Evolutionary conservation across 257 asterid species (phyloP), one percentile per base, ranked within the genome.

Genomic region (Marsdenia floribunda): DNA sequence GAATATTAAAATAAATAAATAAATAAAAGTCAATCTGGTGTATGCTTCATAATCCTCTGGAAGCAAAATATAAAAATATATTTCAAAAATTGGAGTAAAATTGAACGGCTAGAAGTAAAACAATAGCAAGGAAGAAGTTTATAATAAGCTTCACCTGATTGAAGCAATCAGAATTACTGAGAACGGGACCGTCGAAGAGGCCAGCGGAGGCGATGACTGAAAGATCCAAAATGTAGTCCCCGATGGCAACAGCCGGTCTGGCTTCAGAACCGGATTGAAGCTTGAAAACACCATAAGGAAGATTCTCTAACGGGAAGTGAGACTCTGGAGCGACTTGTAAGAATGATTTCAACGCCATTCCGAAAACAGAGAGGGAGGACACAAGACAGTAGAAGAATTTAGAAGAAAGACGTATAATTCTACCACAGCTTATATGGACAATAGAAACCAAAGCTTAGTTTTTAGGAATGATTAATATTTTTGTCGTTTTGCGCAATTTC

Each of bases 211-310:
- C 89, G 66, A 90, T 47, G 40, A 55, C 87, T 44, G 90, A 86
- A 3, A 94, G 90, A 86, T 95, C 99, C 81, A 92, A 85, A 74
- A 95, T 91, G 70, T 78, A 83, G 74, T 89, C 87, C 18, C 96
- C 97, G 40, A 95, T 90, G 0, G 98, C 98, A 38, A 95, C 96
- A 14, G 83, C 98, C 22, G 97, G 96, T n/a, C 93, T 53, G 78
- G 98, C 86, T 50, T 79, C 80, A 55, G 96, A 84, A 78, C 52
- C 78, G 53, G 93, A 79, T 75, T 70, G 83, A 42, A 87, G 82
- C 85, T 79, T 87, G 88, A 95, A 95, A 18, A 95, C 96, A 5
- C 99, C 99, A 81, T 80, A 95, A n/a, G 99, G 99, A 14, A 95
- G 87, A 76, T 95, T 95, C 86, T 95, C 96, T 22, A 95, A 83